phyloP scores from a whole-genome alignment of 2,329 filamentous ascomycete genomes.

The Botryotinia convoluta region DNA sequence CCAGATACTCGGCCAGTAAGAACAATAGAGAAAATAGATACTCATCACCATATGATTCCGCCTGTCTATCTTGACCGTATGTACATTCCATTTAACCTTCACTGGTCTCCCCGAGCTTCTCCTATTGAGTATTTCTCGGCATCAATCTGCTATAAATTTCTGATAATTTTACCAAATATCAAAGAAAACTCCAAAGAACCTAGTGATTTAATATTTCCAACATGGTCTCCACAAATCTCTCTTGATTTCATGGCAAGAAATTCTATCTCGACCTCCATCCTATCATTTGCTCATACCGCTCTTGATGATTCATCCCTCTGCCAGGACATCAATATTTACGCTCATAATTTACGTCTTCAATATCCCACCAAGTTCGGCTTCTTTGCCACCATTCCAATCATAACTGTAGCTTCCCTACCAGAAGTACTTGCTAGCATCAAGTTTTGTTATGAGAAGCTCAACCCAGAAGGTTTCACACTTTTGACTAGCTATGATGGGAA shows the following conservation, averaged over 20 bases:
- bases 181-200: background rate
- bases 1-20: background rate
- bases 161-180: background rate
- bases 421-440: slow-evolving; percentile 1
- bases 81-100: background rate
- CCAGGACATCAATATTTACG: background rate
- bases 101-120: background rate
- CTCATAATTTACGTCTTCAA: background rate
- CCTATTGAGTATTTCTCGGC: background rate
- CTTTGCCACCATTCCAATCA: slow-evolving; percentile 7
- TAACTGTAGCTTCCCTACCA: background rate
- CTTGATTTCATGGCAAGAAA: slow-evolving; percentile 7
- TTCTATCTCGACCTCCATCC: slow-evolving; percentile 7
- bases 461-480: slow-evolving; percentile 7
- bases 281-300: slow-evolving; percentile 4
- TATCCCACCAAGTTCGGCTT: slow-evolving; percentile 12
- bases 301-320: background rate
- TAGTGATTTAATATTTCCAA: background rate
- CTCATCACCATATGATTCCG: slow-evolving; percentile 14
- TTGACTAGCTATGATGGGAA: slow-evolving; percentile 7
- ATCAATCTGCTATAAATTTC: background rate
- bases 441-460: background rate
- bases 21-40: slow-evolving; percentile 4
- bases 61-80: slow-evolving; percentile 8
- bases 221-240: slow-evolving; percentile 9